Evolutionary conservation across 495 filamentous ascomycete genomes (phyloP).

Genomic region (Paragyromitra xinjiangensis): DNA sequence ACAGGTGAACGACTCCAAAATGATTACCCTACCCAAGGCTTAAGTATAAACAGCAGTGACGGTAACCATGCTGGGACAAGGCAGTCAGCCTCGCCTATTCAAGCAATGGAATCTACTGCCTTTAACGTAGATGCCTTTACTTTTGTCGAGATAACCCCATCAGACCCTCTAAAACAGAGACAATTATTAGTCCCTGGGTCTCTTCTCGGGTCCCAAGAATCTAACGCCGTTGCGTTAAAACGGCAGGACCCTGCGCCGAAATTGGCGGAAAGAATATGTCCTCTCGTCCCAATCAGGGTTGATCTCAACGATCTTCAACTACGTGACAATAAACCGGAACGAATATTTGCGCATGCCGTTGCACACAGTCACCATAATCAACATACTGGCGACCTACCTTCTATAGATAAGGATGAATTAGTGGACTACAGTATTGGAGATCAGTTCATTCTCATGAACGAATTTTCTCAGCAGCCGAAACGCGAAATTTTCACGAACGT

Average conservation of each 20-base stretch:
- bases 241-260: neutral
- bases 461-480: neutral
- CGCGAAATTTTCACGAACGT: neutral
- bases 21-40: conserved; percentile 17
- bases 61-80: neutral
- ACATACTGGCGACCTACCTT: neutral
- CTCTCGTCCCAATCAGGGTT: neutral
- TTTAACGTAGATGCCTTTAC: conserved; percentile 14
- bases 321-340: neutral
- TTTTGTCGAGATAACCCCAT: conserved; percentile 21
- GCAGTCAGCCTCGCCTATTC: neutral
- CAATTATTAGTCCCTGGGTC: conserved; percentile 9
- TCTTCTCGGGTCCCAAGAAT: conserved; percentile 1
- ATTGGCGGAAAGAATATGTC: conserved; percentile 4
- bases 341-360: conserved; percentile 23
- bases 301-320: conserved; percentile 7
- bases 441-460: conserved; percentile 11
- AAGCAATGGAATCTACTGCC: conserved; percentile 15
- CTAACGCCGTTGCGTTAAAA: conserved; percentile 3
- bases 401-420: neutral
- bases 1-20: conserved; percentile 20
- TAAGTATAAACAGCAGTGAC: neutral
- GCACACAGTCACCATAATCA: neutral
- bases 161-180: neutral
- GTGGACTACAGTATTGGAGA: conserved; percentile 4